phyloP scores from a whole-genome alignment of 2,329 filamentous ascomycete species.

The Myotisia sp. region DNA sequence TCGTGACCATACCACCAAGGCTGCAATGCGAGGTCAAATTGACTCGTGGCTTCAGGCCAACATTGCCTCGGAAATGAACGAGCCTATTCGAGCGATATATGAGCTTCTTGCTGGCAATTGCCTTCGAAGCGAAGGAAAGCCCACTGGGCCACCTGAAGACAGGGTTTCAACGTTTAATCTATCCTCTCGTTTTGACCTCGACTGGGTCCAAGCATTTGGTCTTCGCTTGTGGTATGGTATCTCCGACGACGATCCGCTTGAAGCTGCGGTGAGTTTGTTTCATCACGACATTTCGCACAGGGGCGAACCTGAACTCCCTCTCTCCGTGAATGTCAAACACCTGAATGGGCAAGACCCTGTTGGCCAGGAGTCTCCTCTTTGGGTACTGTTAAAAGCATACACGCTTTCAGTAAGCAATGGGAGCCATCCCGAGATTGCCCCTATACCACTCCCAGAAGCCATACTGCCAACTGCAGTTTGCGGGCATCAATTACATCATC shows the following conservation, averaged over 20 bases:
- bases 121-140: conserved; percentile 64
- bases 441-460: conserved; percentile 48
- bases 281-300: conserved; percentile 57
- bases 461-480: conserved; percentile 65
- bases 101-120: conserved; percentile 79
- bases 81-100: conserved; percentile 73
- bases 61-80: conserved; percentile 72
- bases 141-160: conserved; percentile 61
- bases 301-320: conserved; percentile 53
- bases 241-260: conserved; percentile 52
- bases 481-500: conserved; percentile 57
- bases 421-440: conserved; percentile 19
- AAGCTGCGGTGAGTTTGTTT: conserved; percentile 59
- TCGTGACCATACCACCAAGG: conserved; percentile 51
- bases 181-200: conserved; percentile 66
- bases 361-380: conserved; percentile 59
- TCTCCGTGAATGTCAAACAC: conserved; percentile 54
- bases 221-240: conserved; percentile 81
- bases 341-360: conserved; percentile 44
- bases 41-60: conserved; percentile 71
- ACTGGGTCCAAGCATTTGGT: conserved; percentile 90
- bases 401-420: conserved; percentile 32
- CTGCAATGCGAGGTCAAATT: conserved; percentile 66
- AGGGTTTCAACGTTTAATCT: conserved; percentile 67
- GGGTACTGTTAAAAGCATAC: conserved; percentile 74